phyloP scores from a whole-genome alignment of 2,329 filamentous ascomycete species.

The Trichocomaceae sp. region DNA sequence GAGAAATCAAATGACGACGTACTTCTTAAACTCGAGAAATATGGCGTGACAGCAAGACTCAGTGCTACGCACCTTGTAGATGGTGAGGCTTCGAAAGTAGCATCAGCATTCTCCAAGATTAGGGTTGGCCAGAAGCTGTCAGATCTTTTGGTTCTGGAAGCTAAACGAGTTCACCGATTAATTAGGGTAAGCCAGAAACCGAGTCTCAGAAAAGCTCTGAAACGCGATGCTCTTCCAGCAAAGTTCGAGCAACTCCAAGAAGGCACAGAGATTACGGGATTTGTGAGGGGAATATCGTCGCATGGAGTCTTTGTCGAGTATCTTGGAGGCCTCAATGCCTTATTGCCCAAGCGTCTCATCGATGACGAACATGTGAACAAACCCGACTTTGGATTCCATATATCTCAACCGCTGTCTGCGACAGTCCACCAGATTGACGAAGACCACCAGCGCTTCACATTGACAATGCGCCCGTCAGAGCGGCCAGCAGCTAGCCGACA shows the following conservation, averaged over 20 bases:
- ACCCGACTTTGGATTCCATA: conserved; percentile 71
- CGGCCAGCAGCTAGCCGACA: conserved; percentile 46
- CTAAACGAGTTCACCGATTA: conserved; percentile 68
- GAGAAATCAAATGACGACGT: conserved; percentile 72
- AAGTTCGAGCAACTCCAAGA: conserved; percentile 65
- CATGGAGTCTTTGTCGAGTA: conserved; percentile 88
- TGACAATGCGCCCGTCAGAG: conserved; percentile 50
- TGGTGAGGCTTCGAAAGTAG: conserved; percentile 71
- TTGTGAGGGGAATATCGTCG: conserved; percentile 74
- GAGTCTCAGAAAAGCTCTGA: conserved; percentile 68
- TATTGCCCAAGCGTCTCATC: conserved; percentile 74
- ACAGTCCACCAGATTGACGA: conserved; percentile 67
- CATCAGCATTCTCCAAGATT: conserved; percentile 70
- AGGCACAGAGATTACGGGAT: conserved; percentile 65
- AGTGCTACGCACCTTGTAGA: conserved; percentile 76
- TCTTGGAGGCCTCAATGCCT: conserved; percentile 64
- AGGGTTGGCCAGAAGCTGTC: conserved; percentile 75
- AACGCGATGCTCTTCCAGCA: conserved; percentile 64
- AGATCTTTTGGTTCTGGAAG: conserved; percentile 80
- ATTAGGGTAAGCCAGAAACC: conserved; percentile 77
- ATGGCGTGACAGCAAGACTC: conserved; percentile 70
- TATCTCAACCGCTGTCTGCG: conserved; percentile 66
- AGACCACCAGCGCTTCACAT: conserved; percentile 61
- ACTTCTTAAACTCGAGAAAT: conserved; percentile 67
- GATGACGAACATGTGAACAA: conserved; percentile 60